A percentile compares a stretch with the other conserved stretches of the same genome.
Conservation (phyloP, 805 yeast species). For the Blastobotrys attinorum region DNA sequence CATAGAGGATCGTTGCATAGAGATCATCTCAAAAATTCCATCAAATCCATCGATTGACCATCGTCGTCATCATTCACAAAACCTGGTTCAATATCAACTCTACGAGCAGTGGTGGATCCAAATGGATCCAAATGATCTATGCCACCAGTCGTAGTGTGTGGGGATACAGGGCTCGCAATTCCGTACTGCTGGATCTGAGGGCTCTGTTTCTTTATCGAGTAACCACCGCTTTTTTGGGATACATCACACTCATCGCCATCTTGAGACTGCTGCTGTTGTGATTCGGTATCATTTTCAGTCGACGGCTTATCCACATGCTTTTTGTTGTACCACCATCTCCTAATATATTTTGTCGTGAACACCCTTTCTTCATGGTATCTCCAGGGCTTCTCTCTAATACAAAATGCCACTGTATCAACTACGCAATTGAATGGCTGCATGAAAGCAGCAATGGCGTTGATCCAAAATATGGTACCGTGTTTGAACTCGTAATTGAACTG, state of each 20-base stretch:
- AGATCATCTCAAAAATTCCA: constrained; percentile 2
- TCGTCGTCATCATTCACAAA: not conserved
- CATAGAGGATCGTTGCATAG: not conserved
- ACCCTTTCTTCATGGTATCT: constrained; percentile 11
- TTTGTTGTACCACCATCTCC: not conserved
- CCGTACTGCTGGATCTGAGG: too few species aligned
- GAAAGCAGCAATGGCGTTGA: constrained; percentile 60
- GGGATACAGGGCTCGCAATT: too few species aligned
- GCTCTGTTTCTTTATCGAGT: too few species aligned
- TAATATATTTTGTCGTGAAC: constrained; percentile 8
- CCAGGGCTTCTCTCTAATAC: constrained; percentile 48
- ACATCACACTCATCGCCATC: not conserved
- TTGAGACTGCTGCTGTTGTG: not conserved
- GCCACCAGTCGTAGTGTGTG: too few species aligned
- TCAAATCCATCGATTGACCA: not conserved
- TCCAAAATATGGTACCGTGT: constrained; percentile 52
- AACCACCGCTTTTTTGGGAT: too few species aligned
- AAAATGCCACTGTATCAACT: constrained; percentile 68
- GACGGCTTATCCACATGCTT: not conserved
- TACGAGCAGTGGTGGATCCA: not conserved
- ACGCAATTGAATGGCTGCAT: constrained; percentile 76
- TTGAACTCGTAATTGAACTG: constrained; percentile 41
- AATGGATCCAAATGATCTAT: not conserved
- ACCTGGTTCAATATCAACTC: not conserved
- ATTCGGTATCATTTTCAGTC: not conserved